Base-by-base conservation (phyloP, 768 basidiomycete species). In the Auriculariales sp. region DNA sequence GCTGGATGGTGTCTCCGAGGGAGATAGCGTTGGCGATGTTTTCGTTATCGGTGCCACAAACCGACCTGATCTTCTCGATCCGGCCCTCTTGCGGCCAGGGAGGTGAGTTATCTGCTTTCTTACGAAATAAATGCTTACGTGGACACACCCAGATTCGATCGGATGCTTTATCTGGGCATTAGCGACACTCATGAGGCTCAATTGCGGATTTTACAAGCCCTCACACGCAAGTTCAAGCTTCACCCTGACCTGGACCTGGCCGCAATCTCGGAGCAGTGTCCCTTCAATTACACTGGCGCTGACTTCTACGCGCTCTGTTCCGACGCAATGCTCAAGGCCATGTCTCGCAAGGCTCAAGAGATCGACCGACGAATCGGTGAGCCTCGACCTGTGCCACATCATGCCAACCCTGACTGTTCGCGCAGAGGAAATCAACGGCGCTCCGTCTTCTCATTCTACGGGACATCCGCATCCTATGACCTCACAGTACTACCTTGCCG, bases 251-350 rank as follows among this genome's bases (percentile, higher is more conserved):
- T 92, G 6, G 68, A 81, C 56, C 74, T 98, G 5, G 62, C 63
- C 17, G 53, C 58, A 6, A 64, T 99, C 36, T 87, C 85, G 19
- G 70, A 78, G 25, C 66, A 68, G 29, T 98, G 93, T 53, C 83
- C 90, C 0, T 89, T 93, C 70, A 90, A 92, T 61, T 92, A 83
- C 60, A 98, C 95, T 2, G 95, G 95, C 36, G 95, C 95, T 34
- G 95, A 99, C 62, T 92, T 98, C 54, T 98, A 99, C 68, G 95
- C 95, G 0, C 69, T 99, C 7, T 98, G 95, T 63, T 86, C 91
- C 4, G 94, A 99, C 64, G 93, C 95, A 1, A 79, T 99, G 74
- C 71, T 99, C 50, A 86, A 87, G 62, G 90, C 95, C 9, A 94
- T 99, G 81, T 81, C 89, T 19, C 70, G 86, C 31, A 90, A 83